Percentiles rank a stretch among this genome's conserved stretches.
These are phyloP conservation scores for Mortierella sp. DNA, from an alignment of 371 early-diverging fungal species.

Conservation along the genomic window DNA sequence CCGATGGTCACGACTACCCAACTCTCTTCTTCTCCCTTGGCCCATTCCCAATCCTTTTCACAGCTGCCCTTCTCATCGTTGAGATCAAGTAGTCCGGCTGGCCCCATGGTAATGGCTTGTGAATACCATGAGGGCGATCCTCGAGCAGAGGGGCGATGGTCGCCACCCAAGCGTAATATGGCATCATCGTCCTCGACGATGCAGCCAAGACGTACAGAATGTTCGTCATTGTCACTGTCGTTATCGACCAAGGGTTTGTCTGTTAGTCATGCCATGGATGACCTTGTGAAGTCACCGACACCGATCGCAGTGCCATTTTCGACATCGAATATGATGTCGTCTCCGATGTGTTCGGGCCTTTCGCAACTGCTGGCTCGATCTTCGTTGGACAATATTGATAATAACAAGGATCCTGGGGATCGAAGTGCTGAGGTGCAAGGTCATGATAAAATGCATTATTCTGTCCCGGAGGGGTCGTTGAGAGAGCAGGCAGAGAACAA, in stretches of 20 bases:
- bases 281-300: background rate
- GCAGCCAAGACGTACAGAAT: too few species aligned
- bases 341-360: conserved; percentile 6
- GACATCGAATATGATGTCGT: background rate
- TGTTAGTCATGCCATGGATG: too few species aligned
- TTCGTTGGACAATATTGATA: background rate
- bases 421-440: too few species aligned
- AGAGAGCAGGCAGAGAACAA: background rate
- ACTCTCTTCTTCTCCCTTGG: conserved; percentile 27
- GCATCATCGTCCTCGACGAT: too few species aligned
- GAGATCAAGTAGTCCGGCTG: conserved; percentile 9
- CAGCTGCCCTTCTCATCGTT: conserved; percentile 20
- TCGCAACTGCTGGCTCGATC: conserved; percentile 6
- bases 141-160: too few species aligned
- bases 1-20: conserved; percentile 23
- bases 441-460: too few species aligned
- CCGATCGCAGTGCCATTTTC: background rate
- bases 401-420: too few species aligned
- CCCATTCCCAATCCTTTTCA: conserved; percentile 28
- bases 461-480: background rate
- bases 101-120: too few species aligned
- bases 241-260: too few species aligned
- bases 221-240: too few species aligned
- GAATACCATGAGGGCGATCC: too few species aligned
- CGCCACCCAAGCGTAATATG: too few species aligned